phyloP scores from a whole-genome alignment of 192 early-diverging fungal genomes.

The Mortierella claussenii region DNA sequence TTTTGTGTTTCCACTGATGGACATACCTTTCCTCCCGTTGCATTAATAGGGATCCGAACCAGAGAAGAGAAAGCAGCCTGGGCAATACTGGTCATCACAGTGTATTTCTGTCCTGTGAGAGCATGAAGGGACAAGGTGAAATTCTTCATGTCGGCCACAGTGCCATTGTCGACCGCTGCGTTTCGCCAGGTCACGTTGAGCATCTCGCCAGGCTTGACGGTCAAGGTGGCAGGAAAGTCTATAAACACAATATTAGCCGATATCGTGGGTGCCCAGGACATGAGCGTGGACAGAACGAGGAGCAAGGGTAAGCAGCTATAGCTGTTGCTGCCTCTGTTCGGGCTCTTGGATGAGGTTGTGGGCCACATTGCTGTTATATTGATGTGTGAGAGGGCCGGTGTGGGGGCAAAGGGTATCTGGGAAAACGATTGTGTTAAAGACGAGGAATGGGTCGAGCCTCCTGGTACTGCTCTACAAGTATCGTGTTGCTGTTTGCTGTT shows the following conservation, averaged over 20 bases:
- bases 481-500: too few species aligned
- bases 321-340: too few species aligned
- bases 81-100: conserved; percentile 1
- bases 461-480: too few species aligned
- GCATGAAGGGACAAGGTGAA: conserved; percentile 23
- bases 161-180: neutral
- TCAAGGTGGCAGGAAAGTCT: neutral
- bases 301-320: neutral
- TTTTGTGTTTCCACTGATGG: too few species aligned
- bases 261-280: conserved; percentile 9
- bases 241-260: conserved; percentile 28
- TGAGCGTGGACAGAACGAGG: neutral
- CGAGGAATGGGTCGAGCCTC: too few species aligned
- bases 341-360: too few species aligned
- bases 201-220: conserved; percentile 5
- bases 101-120: conserved; percentile 9
- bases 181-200: conserved; percentile 4
- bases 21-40: conserved; percentile 45
- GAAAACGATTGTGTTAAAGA: too few species aligned
- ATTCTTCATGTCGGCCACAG: neutral
- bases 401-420: too few species aligned
- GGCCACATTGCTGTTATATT: too few species aligned
- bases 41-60: conserved; percentile 9
- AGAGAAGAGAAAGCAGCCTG: neutral
- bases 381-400: too few species aligned